Evolutionary conservation across 1,284 basidiomycete species (phyloP), one percentile per base, ranked within the genome.

Genomic region (Coniophora puteana): DNA sequence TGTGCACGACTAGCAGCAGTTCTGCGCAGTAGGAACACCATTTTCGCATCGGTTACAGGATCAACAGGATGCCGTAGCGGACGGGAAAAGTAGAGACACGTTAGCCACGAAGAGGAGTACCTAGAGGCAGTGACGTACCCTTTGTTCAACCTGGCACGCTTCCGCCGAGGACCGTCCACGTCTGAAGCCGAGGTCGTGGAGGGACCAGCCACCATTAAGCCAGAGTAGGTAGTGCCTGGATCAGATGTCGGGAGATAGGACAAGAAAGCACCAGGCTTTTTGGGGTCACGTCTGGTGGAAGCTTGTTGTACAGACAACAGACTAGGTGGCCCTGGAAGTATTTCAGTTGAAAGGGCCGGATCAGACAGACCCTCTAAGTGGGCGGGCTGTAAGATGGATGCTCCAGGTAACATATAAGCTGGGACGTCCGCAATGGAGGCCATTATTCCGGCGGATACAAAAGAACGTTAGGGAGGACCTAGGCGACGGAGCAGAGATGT

Each of bases 171-270:
- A 37, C 80, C 80, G 46, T 82, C 80, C 50, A 72, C 59, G 46
- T 72, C 72, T 52, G 78, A 71, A 57, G 75, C 69, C 44, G 67
- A 69, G 57, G 79, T 74, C 53, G 78, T 66, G n/a, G n/a, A n/a
- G 55, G 80, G 75, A 49, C 76, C 76, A 58, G 76, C 65, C 48
- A 52, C 50, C 68, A 76, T 76, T 54, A 80, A 72, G 45, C 81
- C 83, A 60, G 80, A 76, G 67, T 88, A 89, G 14, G 85, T 89
- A 50, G 86, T 83, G 56, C 87, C 86, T 48, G 86, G 86, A 72
- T 89, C 87, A 57, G 80, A 79, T 49, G 76, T 65, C 40, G 86
- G 85, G 57, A 89, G 71, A 70, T 89, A 89, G 41, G 86, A 87
- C 65, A 77, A 68, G 46, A 71, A 65, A 49, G 73, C 67, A 48